Conservation (phyloP, 2,329 filamentous ascomycete genomes). For the Venturia effusa region DNA sequence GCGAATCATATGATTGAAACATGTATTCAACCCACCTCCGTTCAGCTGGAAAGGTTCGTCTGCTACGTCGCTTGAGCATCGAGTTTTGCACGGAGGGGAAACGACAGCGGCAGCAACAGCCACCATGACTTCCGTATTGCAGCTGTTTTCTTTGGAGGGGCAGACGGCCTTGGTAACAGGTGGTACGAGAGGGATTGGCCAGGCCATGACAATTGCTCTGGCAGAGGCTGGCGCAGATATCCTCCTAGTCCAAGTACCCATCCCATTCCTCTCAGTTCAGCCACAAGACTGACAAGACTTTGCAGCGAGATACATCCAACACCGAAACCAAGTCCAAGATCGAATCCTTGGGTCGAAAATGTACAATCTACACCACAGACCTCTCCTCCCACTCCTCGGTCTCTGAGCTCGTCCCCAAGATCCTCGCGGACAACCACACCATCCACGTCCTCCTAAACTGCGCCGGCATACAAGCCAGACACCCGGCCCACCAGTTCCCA, state of each 20-base stretch:
- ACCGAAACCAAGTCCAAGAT: conserved; percentile 49
- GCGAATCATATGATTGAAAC: background rate
- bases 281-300: background rate
- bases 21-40: background rate
- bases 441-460: conserved; percentile 77
- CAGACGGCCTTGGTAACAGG: conserved; percentile 40
- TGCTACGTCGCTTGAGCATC: background rate
- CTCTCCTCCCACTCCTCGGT: conserved; percentile 52
- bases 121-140: conserved; percentile 25
- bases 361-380: conserved; percentile 58
- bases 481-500: conserved; percentile 66
- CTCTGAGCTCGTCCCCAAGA: conserved; percentile 45
- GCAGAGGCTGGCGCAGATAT: conserved; percentile 41
- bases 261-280: background rate
- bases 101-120: background rate
- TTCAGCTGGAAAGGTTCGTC: background rate
- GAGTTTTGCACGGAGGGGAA: background rate
- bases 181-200: conserved; percentile 39
- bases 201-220: conserved; percentile 39
- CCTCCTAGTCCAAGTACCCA: conserved; percentile 31
- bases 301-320: conserved; percentile 46
- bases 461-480: conserved; percentile 73
- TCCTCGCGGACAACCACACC: conserved; percentile 51
- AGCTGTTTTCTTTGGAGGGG: conserved; percentile 39
- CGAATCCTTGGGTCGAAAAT: conserved; percentile 54